Base-by-base conservation (phyloP, 2,329 filamentous ascomycete genomes). In the Huntiella savannae region DNA sequence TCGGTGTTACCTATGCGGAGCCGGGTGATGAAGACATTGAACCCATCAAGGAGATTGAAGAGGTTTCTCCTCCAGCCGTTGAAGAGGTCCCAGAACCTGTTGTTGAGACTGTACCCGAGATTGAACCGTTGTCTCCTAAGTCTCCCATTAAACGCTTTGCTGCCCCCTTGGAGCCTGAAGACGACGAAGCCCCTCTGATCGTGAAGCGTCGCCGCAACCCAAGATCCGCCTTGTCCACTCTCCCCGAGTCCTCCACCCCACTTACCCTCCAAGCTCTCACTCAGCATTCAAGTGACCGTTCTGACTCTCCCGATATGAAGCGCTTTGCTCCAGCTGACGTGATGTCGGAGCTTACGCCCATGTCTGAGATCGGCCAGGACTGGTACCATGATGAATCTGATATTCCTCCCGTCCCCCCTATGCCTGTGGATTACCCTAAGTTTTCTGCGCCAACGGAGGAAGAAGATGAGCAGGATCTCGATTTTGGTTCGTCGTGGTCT, bases 351-450 rank as follows among this genome's bases (percentile, higher is more conserved):
- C 35, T 50, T 13, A 28, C 45, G 17, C 40, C 48, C 4, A 45
- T 44, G 45, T 50, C 48, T 37, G 48, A 50, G 33, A 40, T 50
- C 6, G 48, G 40, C 4, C n/a, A 32, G 13, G 45, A 43, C 7
- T 45, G 41, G 19, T 12, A 11, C 4, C 10, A 36, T 38, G 13
- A 35, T 1, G 46, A 43, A 13, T 16, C 32, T 40, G 22, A 39
- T 33, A 15, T 13, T 33, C 6, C 37, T 40, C 17, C 44, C n/a
- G 34, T 38, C 36, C 41, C 33, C 13, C 28, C 40, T 10, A 6
- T 40, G 12, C 28, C 33, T 3, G 19, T 8, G 28, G n/a, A 28
- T 8, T 15, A 7, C 7, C 40, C 40, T 5, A 43, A 6, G 4
- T 34, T 43, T 43, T 12, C 19, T 8, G 13, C 40, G 19, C n/a